Evolutionary conservation across 2,329 filamentous ascomycete genomes (phyloP), one percentile per base, ranked within the genome.

Genomic region (Zymoseptoria brevis): DNA sequence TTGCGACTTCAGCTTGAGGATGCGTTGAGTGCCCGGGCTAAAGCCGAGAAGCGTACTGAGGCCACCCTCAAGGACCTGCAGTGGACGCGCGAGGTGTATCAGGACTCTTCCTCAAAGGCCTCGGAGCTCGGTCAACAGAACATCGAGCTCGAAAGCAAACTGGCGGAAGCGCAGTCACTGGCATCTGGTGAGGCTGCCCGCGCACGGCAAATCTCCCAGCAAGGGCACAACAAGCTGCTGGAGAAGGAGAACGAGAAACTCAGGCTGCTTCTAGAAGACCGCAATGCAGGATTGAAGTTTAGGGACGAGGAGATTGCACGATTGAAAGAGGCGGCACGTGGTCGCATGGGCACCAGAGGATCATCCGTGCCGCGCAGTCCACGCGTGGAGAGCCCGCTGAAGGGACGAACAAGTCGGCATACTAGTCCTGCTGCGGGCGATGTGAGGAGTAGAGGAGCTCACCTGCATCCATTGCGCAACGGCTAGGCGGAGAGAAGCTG

Each of bases 51-150:
- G 45, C 65, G 69, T 7, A 69, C 75, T 11, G 61, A 69, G 30
- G 71, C 65, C 13, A 62, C 71, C 1, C 72, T 80, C 26, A 75
- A 74, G 13, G 81, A 85, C 3, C 74, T 79, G 24, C 81, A 84
- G 1, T 89, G 85, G 66, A 74, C 79, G 11, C 80, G 82, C 56
- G 76, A 77, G 3, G 75, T 79, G 8, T 89, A 88, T 66, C 85
- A 87, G 65, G 76, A 80, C 21, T 79, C 81, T 0, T 83, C 82
- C 8, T 77, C 78, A 30, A 70, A 75, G 1, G 79, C 78, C 2
- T 74, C 74, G 13, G 74, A 76, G 16, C 71, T 83, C 2, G 72
- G 74, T 19, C 67, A 72, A 1, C 79, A 83, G 65, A 81, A 81
- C 63, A 71, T 70, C 19, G 72, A 75, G 7, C 75, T 86, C 1